Evolutionary conservation across 2,329 filamentous ascomycete species (phyloP).

Genomic region (Zymoseptoria tritici): DNA sequence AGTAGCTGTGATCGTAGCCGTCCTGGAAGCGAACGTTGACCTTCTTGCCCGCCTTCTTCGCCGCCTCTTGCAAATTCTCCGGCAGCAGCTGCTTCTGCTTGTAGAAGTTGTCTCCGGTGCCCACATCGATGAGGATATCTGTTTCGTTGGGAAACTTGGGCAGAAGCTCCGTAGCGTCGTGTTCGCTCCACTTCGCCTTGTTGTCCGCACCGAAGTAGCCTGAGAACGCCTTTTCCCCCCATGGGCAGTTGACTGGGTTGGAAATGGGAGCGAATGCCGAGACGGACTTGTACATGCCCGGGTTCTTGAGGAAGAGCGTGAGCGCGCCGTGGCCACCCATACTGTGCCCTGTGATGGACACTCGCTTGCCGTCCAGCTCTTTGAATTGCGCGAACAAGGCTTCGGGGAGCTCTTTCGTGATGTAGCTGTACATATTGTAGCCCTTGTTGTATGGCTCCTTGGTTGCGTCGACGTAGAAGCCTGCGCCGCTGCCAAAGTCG

Average conservation of each 20-base stretch:
- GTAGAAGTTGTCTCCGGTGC: constrained; percentile 93
- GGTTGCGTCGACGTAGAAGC: constrained; percentile 90
- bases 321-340: constrained; percentile 97
- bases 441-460: constrained; percentile 63
- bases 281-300: constrained; percentile 62
- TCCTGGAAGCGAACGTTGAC: constrained; percentile 76
- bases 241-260: constrained; percentile 58
- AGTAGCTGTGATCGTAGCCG: constrained; percentile 96
- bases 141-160: constrained; percentile 65
- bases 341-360: constrained; percentile 86
- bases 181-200: constrained; percentile 70
- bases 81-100: constrained; percentile 87
- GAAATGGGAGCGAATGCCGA: constrained; percentile 20
- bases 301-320: constrained; percentile 85
- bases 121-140: constrained; percentile 81
- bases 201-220: constrained; percentile 79
- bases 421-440: constrained; percentile 94
- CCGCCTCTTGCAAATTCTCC: constrained; percentile 81
- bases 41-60: constrained; percentile 65
- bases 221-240: constrained; percentile 90
- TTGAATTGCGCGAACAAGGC: constrained; percentile 65
- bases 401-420: constrained; percentile 77
- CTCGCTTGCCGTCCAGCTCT: constrained; percentile 60
- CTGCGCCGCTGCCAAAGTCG: constrained; percentile 87
- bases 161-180: constrained; percentile 87